Conservation (phyloP, 768 basidiomycete species). For the Rhizopogon roseolus region DNA sequence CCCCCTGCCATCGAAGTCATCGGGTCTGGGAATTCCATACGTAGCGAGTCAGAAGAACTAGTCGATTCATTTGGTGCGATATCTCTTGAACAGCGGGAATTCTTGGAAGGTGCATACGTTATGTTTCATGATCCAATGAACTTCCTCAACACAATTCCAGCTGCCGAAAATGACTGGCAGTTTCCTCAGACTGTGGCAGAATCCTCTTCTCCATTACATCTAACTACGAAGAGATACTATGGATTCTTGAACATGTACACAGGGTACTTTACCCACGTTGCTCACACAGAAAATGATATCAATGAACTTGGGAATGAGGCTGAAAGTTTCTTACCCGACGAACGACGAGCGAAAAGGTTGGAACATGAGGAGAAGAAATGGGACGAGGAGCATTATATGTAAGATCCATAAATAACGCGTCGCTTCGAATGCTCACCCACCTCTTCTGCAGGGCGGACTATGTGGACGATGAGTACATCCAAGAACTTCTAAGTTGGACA, state of each 20-base stretch:
- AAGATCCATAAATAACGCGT: conserved; percentile 19
- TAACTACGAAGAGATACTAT: conserved; percentile 48
- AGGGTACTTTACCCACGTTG: conserved; percentile 70
- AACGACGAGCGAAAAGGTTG: conserved; percentile 50
- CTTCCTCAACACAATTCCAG: conserved; percentile 31
- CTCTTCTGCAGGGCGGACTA: conserved; percentile 66
- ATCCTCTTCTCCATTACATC: conserved; percentile 30
- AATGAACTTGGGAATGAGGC: conserved; percentile 71
- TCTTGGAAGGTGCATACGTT: conserved; percentile 45
- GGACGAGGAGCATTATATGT: conserved; percentile 86
- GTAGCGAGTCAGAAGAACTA: conserved; percentile 35
- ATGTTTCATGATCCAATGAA: conserved; percentile 6
- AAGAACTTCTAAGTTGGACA: conserved; percentile 62
- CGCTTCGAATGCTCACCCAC: conserved; percentile 1
- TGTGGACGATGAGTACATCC: conserved; percentile 71
- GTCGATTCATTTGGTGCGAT: conserved; percentile 39
- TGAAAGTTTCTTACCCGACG: conserved; percentile 47
- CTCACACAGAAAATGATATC: conserved; percentile 75
- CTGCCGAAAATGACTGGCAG: conserved; percentile 77
- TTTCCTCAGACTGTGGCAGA: conserved; percentile 58
- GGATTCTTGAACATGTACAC: conserved; percentile 75
- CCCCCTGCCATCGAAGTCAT: conserved; percentile 58
- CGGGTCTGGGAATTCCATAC: conserved; percentile 18
- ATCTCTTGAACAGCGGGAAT: conserved; percentile 47
- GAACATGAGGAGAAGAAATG: conserved; percentile 72